Base-by-base conservation (phyloP, 139 green algal species). In the Chlamydomonas sphaeroides region DNA sequence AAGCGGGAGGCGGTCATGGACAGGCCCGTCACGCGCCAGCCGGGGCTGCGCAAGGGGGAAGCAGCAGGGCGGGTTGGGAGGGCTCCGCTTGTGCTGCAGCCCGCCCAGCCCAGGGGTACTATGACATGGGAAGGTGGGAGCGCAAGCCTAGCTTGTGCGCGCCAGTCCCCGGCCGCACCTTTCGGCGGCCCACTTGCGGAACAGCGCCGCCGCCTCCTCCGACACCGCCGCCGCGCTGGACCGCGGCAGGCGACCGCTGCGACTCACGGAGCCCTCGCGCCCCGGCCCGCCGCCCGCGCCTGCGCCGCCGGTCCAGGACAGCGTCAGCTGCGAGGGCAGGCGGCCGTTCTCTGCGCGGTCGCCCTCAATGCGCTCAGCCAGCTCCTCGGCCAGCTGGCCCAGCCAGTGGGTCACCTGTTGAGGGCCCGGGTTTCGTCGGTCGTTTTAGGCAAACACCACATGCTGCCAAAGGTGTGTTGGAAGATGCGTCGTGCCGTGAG, bases 331-430 rank as follows among this genome's bases (percentile, higher is more conserved):
- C 30, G 65, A 38, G 1, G 92, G 92, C 61, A 80, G 20, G 30
- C 92, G 89, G 62, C 83, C 36, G 65, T 87, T 35, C 21, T 68
- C 39, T 32, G 62, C 39, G 30, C 85, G 85, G 80, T 98, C 94
- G 30, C 53, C 76, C 6, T 85, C 78, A 23, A 95, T 65, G 18
- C 94, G 85, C 68, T 96, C 90, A 65, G 92, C 85, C 70, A 98
- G 87, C 90, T 98, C 94, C 0, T 68, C 62, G 0, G 67, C 87
- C 53, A 95, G 83, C 84, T 95, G 65, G n/a, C 32, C 35, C 63
- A 97, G 84, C 93, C 94, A 98, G 30, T 83, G 59, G 51, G 87
- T 78, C 49, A 95, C 90, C 73, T 80, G 61, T 15, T 38, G 41
- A 56, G 67, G 67, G 6, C 8, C 21, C 3, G 33, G 33, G 65